Conservation (phyloP, 1,139 yeast genomes). For the Taphrina populina region DNA sequence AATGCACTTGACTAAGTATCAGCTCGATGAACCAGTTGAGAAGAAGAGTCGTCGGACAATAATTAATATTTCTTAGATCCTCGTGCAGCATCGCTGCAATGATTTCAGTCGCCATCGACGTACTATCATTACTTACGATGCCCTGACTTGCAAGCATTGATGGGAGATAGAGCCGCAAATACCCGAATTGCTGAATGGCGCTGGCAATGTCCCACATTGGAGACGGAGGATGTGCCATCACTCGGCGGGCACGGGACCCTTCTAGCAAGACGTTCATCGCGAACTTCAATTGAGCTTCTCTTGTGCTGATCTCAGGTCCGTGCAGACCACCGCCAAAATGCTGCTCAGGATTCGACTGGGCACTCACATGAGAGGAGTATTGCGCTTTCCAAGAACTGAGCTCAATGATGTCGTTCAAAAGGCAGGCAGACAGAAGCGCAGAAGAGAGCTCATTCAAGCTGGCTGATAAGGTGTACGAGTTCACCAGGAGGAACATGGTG, state of each 20-base stretch:
- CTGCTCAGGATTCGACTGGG: not conserved
- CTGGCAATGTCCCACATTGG: conserved; percentile 14
- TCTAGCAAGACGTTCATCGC: conserved; percentile 20
- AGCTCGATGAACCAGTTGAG: conserved; percentile 16
- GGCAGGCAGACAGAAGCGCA: conserved; percentile 11
- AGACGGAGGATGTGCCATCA: not conserved
- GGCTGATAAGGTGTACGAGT: conserved; percentile 7
- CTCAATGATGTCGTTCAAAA: conserved; percentile 5
- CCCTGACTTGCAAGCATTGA: conserved; percentile 14
- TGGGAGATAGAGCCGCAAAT: conserved; percentile 9
- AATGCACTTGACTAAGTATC: conserved; percentile 15
- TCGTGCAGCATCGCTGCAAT: conserved; percentile 3
- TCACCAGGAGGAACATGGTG: conserved; percentile 13
- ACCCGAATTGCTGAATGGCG: conserved; percentile 16
- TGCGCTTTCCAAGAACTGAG: conserved; percentile 12
- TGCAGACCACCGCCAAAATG: not conserved
- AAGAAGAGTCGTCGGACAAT: conserved; percentile 14
- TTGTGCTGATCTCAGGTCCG: conserved; percentile 6
- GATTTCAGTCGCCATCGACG: conserved; percentile 4
- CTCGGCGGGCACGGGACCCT: conserved; percentile 2
- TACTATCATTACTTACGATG: conserved; percentile 7
- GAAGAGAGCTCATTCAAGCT: conserved; percentile 16
- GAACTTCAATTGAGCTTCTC: conserved; percentile 14
- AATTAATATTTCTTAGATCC: conserved; percentile 5
- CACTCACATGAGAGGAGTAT: not conserved